Evolutionary conservation across 371 early-diverging fungal species (phyloP).

Genomic region (Mucor racemosus): DNA sequence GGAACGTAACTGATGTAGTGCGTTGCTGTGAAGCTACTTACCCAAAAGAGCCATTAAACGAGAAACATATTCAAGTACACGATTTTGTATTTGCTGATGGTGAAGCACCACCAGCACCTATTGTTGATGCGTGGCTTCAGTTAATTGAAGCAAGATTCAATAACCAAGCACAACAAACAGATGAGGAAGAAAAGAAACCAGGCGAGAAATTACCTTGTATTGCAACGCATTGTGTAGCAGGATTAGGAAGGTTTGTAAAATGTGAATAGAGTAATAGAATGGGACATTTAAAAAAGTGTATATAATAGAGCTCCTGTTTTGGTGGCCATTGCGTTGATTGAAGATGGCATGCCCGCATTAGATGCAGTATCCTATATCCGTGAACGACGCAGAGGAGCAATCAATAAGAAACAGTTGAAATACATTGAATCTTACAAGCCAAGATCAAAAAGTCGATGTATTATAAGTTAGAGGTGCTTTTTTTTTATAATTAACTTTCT

Average conservation of each 20-base stretch:
- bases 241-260: constrained; percentile 70
- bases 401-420: constrained; percentile 83
- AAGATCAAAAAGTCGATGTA: constrained; percentile 51
- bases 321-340: constrained; percentile 86
- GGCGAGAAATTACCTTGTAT: constrained; percentile 50
- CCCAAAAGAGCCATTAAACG: constrained; percentile 64
- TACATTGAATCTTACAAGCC: constrained; percentile 79
- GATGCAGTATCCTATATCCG: constrained; percentile 85
- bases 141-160: constrained; percentile 66
- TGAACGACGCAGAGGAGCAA: constrained; percentile 84
- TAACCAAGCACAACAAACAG: constrained; percentile 24
- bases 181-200: constrained; percentile 19
- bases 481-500: background rate
- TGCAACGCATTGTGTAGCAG: constrained; percentile 90
- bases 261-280: background rate
- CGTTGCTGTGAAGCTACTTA: constrained; percentile 95
- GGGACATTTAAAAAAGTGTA: background rate
- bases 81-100: constrained; percentile 90
- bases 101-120: constrained; percentile 76
- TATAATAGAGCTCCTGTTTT: constrained; percentile 69
- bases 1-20: constrained; percentile 87
- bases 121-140: constrained; percentile 80
- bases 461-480: constrained; percentile 30
- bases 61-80: constrained; percentile 76
- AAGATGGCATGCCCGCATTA: constrained; percentile 81